Percentiles rank a stretch among this genome's conserved stretches.
phyloP scores from a whole-genome alignment of 2,329 filamentous ascomycete genomes.

The Zymoseptoria passerinii region DNA sequence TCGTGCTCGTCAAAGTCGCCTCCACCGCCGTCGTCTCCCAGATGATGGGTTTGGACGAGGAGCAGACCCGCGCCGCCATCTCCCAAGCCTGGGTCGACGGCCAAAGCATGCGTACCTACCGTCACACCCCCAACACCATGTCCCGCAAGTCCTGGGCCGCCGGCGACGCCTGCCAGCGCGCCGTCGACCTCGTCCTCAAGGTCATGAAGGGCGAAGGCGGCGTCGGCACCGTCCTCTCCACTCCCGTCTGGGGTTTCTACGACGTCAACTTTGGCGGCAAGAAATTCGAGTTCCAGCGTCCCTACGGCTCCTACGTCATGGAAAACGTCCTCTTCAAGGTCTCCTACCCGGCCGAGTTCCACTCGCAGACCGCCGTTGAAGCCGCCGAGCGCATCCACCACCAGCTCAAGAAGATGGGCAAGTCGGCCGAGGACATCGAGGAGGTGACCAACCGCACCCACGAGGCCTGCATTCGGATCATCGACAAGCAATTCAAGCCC shows the following conservation, averaged over 20 bases:
- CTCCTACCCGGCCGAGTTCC: conserved; percentile 96
- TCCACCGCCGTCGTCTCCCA: conserved; percentile 90
- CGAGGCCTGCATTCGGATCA: conserved; percentile 97
- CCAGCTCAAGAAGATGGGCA: conserved; percentile 74
- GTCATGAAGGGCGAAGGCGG: conserved; percentile 90
- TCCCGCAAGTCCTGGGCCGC: conserved; percentile 98
- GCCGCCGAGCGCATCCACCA: conserved; percentile 81
- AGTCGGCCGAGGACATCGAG: conserved; percentile 90
- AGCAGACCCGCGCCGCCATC: conserved; percentile 89
- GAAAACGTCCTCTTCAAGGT: conserved; percentile 99
- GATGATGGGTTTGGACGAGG: conserved; percentile 82
- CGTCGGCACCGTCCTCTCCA: conserved; percentile 84
- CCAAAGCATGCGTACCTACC: conserved; percentile 90
- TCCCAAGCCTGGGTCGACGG: conserved; percentile 97
- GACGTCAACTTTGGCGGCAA: conserved; percentile 96
- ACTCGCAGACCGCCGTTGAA: conserved; percentile 97
- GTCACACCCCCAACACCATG: conserved; percentile 98
- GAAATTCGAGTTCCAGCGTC: conserved; percentile 90
- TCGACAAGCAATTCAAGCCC: conserved; percentile 99
- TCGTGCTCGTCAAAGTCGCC: conserved; percentile 95
- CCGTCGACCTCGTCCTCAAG: conserved; percentile 95
- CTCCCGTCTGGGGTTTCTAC: conserved; percentile 96
- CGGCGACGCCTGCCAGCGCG: conserved; percentile 95
- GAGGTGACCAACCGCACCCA: conserved; percentile 89
- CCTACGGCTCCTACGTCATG: conserved; percentile 98